Base-by-base conservation (phyloP, 495 filamentous ascomycete species). In the Acidomyces sp. region DNA sequence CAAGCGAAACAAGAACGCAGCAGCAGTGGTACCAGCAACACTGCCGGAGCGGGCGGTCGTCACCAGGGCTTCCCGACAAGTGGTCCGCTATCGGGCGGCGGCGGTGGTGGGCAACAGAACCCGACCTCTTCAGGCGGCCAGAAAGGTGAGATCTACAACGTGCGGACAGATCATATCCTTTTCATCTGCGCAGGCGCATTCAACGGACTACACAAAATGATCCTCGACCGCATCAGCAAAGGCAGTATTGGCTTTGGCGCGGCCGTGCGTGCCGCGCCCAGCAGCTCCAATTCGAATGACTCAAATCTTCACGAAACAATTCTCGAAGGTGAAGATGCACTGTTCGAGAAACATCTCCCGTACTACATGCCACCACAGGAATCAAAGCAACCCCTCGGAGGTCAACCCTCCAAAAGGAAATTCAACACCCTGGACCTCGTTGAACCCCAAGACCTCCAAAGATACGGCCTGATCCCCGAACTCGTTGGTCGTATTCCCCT, bases 171-270 rank as follows among this genome's bases (percentile, higher is more conserved):
- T 43, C 93, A 94, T 49, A 97, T 97, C 41, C 71, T 97, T 13
- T 97, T 97, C 58, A 80, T 97, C 33, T 94, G 85, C 59, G 87
- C 86, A 11, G 90, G 90, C 12, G 90, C 90, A 7, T 97, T 97
- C 53, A 82, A 88, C 19, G 90, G 90, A 6, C 71, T 97, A 9
- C 79, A 94, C 51, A 95, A 93, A 55, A 69, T 81, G 19, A 75
- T 96, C 33, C 72, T 88, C 43, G 78, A 90, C 34, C 75, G 90
- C 19, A 77, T 95, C 41, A 76, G 83, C 12, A 82, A 82, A 46
- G 85, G 85, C 5, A 82, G 80, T 4, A 90, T 97, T 26, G 90
- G 90, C 2, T 97, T 97, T 50, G 87, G 86, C 22, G 83, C 87
- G 4, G 72, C 78, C 4, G 74, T 95, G 6, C 77, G 84, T 5